Evolutionary conservation across 495 filamentous ascomycete species (phyloP).

Genomic region (Thermochaetoides thermophila): DNA sequence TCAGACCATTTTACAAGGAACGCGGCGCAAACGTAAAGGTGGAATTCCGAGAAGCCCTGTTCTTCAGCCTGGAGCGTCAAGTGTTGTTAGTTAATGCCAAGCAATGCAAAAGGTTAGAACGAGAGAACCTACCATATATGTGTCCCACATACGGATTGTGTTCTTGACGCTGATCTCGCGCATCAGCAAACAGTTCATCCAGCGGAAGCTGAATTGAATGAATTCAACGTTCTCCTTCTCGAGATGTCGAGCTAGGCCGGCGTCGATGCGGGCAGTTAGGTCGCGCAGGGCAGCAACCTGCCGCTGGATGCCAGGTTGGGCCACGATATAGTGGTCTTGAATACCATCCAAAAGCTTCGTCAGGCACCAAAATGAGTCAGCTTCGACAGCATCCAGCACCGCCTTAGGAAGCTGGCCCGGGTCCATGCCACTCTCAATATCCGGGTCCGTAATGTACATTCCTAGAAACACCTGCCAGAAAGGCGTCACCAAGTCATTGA

Average conservation of each 20-base stretch:
- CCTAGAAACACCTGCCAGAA: constrained; percentile 97
- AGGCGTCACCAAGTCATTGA: constrained; percentile 93
- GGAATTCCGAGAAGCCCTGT: constrained; percentile 94
- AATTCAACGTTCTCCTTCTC: constrained; percentile 88
- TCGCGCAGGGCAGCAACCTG: constrained; percentile 82
- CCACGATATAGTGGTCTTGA: constrained; percentile 96
- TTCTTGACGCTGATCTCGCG: constrained; percentile 90
- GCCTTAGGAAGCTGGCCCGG: constrained; percentile 81
- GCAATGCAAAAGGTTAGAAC: neutral
- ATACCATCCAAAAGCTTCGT: constrained; percentile 95
- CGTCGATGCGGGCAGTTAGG: constrained; percentile 79
- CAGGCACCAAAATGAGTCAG: constrained; percentile 95
- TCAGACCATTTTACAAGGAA: constrained; percentile 99
- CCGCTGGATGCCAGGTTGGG: constrained; percentile 88
- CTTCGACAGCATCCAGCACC: constrained; percentile 92
- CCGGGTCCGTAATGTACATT: constrained; percentile 80
- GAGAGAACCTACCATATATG: constrained; percentile 62
- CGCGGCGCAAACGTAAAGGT: constrained; percentile 94
- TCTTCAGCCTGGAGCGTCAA: constrained; percentile 65
- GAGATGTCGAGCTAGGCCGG: constrained; percentile 69
- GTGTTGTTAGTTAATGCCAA: constrained; percentile 1
- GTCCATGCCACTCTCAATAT: constrained; percentile 90
- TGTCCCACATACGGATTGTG: constrained; percentile 98
- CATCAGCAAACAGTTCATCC: constrained; percentile 99
- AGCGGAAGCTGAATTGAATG: constrained; percentile 96